Percentiles rank a stretch among this genome's conserved stretches.
Evolutionary conservation across 1,284 basidiomycete species (phyloP).

Genomic region (Phellopilus nigrolimitatus): DNA sequence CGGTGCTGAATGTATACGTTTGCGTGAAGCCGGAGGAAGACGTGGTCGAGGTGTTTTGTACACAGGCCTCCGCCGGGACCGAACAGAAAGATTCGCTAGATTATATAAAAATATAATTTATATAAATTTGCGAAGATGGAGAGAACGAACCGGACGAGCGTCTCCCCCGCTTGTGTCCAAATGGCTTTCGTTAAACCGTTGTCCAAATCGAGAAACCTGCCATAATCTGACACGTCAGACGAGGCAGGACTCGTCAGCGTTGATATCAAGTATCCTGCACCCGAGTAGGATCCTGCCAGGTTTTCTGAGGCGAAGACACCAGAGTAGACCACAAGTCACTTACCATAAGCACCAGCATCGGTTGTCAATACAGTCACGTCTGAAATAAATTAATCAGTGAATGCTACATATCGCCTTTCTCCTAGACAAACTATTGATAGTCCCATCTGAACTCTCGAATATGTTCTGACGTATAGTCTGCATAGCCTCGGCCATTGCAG

Average conservation of each 20-base stretch:
- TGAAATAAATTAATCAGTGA: constrained; percentile 26
- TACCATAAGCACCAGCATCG: constrained; percentile 60
- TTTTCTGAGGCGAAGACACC: constrained; percentile 5
- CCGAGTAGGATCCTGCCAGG: constrained; percentile 58
- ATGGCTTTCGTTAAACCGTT: constrained; percentile 48
- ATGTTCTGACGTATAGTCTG: constrained; percentile 49
- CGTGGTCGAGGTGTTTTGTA: constrained; percentile 40
- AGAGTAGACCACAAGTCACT: constrained; percentile 18
- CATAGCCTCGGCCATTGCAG: constrained; percentile 45
- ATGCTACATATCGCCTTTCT: not conserved
- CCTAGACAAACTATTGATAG: constrained; percentile 47
- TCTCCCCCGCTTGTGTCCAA: constrained; percentile 49
- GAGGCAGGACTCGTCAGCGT: constrained; percentile 40
- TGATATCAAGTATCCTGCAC: constrained; percentile 57
- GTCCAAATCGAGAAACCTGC: constrained; percentile 67
- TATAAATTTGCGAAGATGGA: not conserved
- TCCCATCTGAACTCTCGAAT: constrained; percentile 54
- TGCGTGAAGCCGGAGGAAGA: constrained; percentile 24
- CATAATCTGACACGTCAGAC: constrained; percentile 40
- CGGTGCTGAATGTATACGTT: constrained; percentile 46
- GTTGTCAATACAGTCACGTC: constrained; percentile 51
- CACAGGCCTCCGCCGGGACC: constrained; percentile 53
- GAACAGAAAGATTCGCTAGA: constrained; percentile 66
- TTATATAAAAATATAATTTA: constrained; percentile 6
- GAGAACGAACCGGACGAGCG: constrained; percentile 42